Percentiles rank a stretch among this genome's conserved stretches.
phyloP scores from a whole-genome alignment of 441 rosid genomes.

The Croton laevigatus region DNA sequence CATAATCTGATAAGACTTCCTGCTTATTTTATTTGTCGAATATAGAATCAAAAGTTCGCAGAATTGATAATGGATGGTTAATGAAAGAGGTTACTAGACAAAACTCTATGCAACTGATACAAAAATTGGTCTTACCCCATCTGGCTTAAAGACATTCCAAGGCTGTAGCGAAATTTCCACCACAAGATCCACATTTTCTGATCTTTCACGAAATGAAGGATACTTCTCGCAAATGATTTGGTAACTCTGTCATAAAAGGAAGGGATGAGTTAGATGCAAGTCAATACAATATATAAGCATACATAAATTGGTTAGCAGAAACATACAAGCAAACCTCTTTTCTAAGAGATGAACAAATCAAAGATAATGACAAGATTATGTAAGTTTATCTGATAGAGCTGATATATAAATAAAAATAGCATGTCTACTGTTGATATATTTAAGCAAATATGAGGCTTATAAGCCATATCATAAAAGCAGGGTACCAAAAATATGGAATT shows the following conservation, averaged over 20 bases:
- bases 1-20: neutral
- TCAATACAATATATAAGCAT: neutral
- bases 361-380: neutral
- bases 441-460: neutral
- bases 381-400: neutral
- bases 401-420: neutral
- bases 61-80: too few species aligned
- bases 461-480: neutral
- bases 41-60: neutral
- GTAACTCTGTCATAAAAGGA: slow-evolving; percentile 58
- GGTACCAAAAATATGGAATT: neutral
- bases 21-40: neutral
- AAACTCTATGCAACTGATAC: neutral
- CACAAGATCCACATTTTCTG: slow-evolving; percentile 91
- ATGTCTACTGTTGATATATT: neutral
- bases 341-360: neutral
- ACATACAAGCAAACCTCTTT: neutral
- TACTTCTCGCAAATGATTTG: slow-evolving; percentile 78
- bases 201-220: slow-evolving; percentile 90
- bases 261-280: slow-evolving; percentile 17
- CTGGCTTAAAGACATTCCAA: slow-evolving; percentile 93
- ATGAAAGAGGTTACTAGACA: too few species aligned
- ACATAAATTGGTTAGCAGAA: neutral
- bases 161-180: slow-evolving; percentile 94
- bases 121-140: slow-evolving; percentile 60